A percentile compares a stretch with the other conserved stretches of the same genome.
These are phyloP conservation scores for Nakazawaea wyomingensis DNA, from an alignment of 805 yeast genomes.

Conservation along the genomic window DNA sequence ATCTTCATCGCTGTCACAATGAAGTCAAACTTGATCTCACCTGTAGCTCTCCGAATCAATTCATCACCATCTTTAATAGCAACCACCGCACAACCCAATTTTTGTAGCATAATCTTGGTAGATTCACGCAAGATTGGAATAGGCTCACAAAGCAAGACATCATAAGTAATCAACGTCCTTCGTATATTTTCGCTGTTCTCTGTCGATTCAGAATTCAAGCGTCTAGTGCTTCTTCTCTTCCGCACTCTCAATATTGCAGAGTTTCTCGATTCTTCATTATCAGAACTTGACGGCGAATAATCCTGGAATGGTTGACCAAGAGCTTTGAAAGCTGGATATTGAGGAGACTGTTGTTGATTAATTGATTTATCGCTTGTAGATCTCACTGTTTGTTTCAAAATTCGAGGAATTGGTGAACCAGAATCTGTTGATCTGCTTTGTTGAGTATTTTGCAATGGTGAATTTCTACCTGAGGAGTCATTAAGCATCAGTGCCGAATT, in stretches of 20 bases:
- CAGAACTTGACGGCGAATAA: slow-evolving; percentile 52
- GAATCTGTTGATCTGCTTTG: slow-evolving; percentile 13
- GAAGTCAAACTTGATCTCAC: slow-evolving; percentile 78
- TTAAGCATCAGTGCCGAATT: slow-evolving; percentile 2
- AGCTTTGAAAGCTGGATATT: slow-evolving; percentile 14
- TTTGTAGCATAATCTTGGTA: slow-evolving; percentile 56
- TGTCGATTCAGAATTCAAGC: slow-evolving; percentile 24
- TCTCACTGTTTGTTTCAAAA: slow-evolving; percentile 9
- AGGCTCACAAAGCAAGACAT: slow-evolving; percentile 80
- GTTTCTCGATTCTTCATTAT: slow-evolving; percentile 52
- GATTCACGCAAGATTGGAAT: slow-evolving; percentile 76
- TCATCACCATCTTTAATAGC: slow-evolving; percentile 78
- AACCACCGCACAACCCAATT: slow-evolving; percentile 75
- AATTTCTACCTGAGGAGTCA: slow-evolving; percentile 27
- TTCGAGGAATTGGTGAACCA: slow-evolving; percentile 12
- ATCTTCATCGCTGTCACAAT: slow-evolving; percentile 72
- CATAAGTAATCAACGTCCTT: slow-evolving; percentile 24
- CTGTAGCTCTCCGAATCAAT: slow-evolving; percentile 72
- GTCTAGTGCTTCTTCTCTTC: slow-evolving; percentile 46
- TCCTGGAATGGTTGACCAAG: slow-evolving; percentile 18
- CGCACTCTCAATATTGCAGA: slow-evolving; percentile 49
- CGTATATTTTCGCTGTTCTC: slow-evolving; percentile 13
- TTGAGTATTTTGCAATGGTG: slow-evolving; percentile 21
- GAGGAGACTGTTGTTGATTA: slow-evolving; percentile 6
- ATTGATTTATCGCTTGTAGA: background rate